phyloP scores from a whole-genome alignment of 192 early-diverging fungal species.

The Entomortierella lignicola region DNA sequence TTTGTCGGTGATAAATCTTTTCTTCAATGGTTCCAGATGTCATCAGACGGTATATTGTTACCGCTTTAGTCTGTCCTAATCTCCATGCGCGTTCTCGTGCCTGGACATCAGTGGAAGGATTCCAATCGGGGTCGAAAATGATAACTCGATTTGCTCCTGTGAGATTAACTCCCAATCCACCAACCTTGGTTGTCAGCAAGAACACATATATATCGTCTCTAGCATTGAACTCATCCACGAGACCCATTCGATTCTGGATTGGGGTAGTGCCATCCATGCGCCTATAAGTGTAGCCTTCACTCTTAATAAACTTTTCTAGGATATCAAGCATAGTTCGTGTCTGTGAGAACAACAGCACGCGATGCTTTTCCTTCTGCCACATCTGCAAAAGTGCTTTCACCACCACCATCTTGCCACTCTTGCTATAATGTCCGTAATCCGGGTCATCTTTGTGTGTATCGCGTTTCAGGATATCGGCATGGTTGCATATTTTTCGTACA shows the following conservation, averaged over 20 bases:
- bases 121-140: conserved; percentile 99
- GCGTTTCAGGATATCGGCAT: conserved; percentile 80
- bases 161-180: conserved; percentile 95
- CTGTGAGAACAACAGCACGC: conserved; percentile 92
- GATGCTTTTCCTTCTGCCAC: conserved; percentile 89
- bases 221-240: conserved; percentile 90
- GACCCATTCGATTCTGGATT: conserved; percentile 80
- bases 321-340: conserved; percentile 97
- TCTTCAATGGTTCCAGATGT: conserved; percentile 95
- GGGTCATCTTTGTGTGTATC: conserved; percentile 50
- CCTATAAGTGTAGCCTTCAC: conserved; percentile 70
- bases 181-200: conserved; percentile 97
- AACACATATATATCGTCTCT: conserved; percentile 83
- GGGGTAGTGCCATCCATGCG: conserved; percentile 98
- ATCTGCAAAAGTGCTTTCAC: conserved; percentile 83
- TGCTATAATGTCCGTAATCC: conserved; percentile 71
- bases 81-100: conserved; percentile 97
- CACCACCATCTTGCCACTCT: conserved; percentile 92
- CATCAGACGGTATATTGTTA: conserved; percentile 96
- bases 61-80: conserved; percentile 87
- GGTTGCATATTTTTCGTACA: conserved; percentile 97
- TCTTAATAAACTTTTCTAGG: conserved; percentile 78
- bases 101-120: conserved; percentile 95
- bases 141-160: conserved; percentile 95
- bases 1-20: conserved; percentile 97